phyloP scores from a whole-genome alignment of 2,329 filamentous ascomycete species.

The Acrocalymma vagum region DNA sequence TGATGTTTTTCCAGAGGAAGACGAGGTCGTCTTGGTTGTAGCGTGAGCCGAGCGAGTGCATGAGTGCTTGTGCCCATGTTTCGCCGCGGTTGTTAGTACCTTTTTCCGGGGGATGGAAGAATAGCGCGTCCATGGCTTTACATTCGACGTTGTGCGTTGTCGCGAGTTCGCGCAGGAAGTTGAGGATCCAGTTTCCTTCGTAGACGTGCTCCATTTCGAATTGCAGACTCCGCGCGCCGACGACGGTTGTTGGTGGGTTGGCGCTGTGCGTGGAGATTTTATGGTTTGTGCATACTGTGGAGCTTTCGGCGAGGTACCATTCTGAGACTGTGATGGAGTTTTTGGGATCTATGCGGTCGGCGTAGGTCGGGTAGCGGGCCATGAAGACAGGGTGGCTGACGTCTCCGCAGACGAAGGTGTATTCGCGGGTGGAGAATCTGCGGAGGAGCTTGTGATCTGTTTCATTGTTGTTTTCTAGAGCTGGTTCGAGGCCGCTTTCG shows the following conservation, averaged over 20 bases:
- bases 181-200: constrained; percentile 15
- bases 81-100: constrained; percentile 5
- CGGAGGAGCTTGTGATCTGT: not conserved
- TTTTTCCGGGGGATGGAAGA: constrained; percentile 8
- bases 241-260: not conserved
- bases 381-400: constrained; percentile 2
- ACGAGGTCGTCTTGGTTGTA: constrained; percentile 11
- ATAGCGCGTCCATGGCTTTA: constrained; percentile 7
- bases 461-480: not conserved
- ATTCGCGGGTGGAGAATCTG: constrained; percentile 3
- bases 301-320: constrained; percentile 11
- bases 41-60: constrained; percentile 8
- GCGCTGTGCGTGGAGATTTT: constrained; percentile 7
- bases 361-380: constrained; percentile 10
- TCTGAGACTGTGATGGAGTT: constrained; percentile 1
- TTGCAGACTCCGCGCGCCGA: not conserved
- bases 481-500: not conserved
- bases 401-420: constrained; percentile 8
- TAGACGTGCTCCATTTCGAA: constrained; percentile 17
- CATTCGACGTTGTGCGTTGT: constrained; percentile 5
- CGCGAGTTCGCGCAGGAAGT: constrained; percentile 3
- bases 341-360: not conserved
- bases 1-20: constrained; percentile 15
- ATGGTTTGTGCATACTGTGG: constrained; percentile 8
- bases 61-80: constrained; percentile 12